These are phyloP conservation scores for Ceratobasidium sp. DNA, from an alignment of 1,284 basidiomycete species.

Conservation along the genomic window DNA sequence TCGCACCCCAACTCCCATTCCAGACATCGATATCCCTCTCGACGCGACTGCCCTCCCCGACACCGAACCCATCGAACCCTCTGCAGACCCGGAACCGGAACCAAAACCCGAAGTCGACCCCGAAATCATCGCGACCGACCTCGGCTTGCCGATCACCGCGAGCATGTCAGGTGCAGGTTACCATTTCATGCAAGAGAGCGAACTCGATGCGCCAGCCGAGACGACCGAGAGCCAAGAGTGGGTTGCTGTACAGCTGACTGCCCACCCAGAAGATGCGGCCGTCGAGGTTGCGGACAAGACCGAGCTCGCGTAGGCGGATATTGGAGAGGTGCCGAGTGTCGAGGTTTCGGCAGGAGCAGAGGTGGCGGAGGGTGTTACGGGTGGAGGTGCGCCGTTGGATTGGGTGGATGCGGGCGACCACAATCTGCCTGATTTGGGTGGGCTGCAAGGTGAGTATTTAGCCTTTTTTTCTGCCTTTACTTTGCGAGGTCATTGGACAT, in stretches of 20 bases:
- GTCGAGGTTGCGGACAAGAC: slow-evolving; percentile 54
- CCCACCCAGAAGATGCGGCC: slow-evolving; percentile 55
- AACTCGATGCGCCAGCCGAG: slow-evolving; percentile 53
- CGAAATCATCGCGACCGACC: slow-evolving; percentile 7
- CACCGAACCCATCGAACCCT: not conserved
- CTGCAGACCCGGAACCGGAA: not conserved
- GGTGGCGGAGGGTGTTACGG: not conserved
- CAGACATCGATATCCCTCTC: slow-evolving; percentile 14
- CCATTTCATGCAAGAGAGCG: slow-evolving; percentile 42
- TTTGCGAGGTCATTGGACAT: too few relatives aligned
- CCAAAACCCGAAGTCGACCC: not conserved
- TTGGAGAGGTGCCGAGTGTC: slow-evolving; percentile 49
- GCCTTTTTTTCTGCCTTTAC: too few relatives aligned
- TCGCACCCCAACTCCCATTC: slow-evolving; percentile 29
- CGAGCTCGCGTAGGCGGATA: slow-evolving; percentile 49
- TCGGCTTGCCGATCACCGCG: not conserved
- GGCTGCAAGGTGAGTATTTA: slow-evolving; percentile 21
- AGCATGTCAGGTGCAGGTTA: slow-evolving; percentile 20
- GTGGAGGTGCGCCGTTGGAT: slow-evolving; percentile 21
- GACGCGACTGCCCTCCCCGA: not conserved
- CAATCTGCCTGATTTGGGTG: slow-evolving; percentile 22
- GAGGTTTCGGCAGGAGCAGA: slow-evolving; percentile 48
- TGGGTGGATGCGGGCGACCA: slow-evolving; percentile 13
- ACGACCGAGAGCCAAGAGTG: slow-evolving; percentile 46
- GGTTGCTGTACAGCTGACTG: slow-evolving; percentile 51